Conservation (phyloP, 345 rosid genomes). For the Syzygium aromaticum region DNA sequence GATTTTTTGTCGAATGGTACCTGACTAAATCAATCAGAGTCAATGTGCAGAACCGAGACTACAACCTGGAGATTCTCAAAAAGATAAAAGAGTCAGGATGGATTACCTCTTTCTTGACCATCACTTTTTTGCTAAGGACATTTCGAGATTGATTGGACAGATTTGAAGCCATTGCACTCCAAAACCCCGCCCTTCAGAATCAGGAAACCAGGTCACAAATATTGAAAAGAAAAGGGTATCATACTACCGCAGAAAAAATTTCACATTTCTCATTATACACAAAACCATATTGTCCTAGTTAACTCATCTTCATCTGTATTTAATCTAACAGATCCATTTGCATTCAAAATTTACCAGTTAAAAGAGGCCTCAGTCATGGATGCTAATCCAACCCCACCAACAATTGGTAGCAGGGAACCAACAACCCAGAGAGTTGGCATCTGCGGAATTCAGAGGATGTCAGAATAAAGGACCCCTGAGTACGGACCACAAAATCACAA, state of each 20-base stretch:
- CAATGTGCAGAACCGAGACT: not conserved
- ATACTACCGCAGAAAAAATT: not conserved
- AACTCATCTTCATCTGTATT: not conserved
- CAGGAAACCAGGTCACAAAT: not conserved
- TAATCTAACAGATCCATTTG: not conserved
- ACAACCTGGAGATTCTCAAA: not conserved
- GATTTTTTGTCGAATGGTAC: not conserved
- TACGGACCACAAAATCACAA: not conserved
- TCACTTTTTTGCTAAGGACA: conserved; percentile 89
- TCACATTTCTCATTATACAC: not conserved
- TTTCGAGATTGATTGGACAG: conserved; percentile 81
- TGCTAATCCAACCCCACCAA: conserved; percentile 96
- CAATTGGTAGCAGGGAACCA: conserved; percentile 78
- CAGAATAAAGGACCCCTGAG: not conserved
- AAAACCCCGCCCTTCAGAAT: conserved; percentile 65
- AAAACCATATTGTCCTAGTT: not conserved
- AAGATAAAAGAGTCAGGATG: not conserved
- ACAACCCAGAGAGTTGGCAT: conserved; percentile 84
- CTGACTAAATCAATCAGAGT: not conserved
- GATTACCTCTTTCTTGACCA: conserved; percentile 92
- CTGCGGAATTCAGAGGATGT: conserved; percentile 23
- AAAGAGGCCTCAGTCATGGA: conserved; percentile 89
- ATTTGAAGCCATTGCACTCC: conserved; percentile 94
- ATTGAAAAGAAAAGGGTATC: not conserved
- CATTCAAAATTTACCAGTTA: conserved; percentile 54